Conservation (phyloP, 1,284 basidiomycete species). For the Apiotrichum gracile region DNA sequence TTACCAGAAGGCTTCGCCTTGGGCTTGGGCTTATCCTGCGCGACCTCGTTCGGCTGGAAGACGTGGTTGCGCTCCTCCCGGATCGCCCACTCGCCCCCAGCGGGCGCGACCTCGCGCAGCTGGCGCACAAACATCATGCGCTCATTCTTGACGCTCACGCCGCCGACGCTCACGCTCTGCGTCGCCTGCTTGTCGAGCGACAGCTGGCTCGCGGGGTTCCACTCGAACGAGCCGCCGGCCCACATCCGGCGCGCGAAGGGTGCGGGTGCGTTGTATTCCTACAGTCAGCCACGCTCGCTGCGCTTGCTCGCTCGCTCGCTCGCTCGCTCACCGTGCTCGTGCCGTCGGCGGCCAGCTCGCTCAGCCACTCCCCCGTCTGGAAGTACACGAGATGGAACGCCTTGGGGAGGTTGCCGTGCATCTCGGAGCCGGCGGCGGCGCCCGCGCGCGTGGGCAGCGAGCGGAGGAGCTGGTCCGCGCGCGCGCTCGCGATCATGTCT, state of each 20-base stretch:
- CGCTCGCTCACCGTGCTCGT: slow-evolving; percentile 55
- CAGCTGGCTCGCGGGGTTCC: slow-evolving; percentile 52
- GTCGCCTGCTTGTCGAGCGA: slow-evolving; percentile 55
- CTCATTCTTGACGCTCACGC: slow-evolving; percentile 61
- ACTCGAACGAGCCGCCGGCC: slow-evolving; percentile 67
- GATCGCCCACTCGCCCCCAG: slow-evolving; percentile 51
- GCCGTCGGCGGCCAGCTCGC: slow-evolving; percentile 59
- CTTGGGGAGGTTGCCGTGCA: slow-evolving; percentile 50
- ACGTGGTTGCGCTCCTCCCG: slow-evolving; percentile 69
- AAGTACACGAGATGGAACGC: slow-evolving; percentile 72
- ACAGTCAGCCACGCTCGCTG: neutral
- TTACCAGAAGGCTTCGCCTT: slow-evolving; percentile 10
- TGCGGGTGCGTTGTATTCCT: slow-evolving; percentile 54
- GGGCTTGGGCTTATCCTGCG: slow-evolving; percentile 2
- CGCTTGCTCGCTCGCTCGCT: no score
- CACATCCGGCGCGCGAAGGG: slow-evolving; percentile 77
- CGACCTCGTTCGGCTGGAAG: slow-evolving; percentile 51
- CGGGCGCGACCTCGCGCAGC: slow-evolving; percentile 23
- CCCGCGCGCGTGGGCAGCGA: slow-evolving; percentile 63
- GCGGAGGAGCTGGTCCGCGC: slow-evolving; percentile 23
- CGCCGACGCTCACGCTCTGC: slow-evolving; percentile 54
- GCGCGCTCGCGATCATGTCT: slow-evolving; percentile 18
- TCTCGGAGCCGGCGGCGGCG: neutral
- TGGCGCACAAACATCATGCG: slow-evolving; percentile 72
- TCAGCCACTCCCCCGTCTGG: slow-evolving; percentile 59